Conservation (phyloP, 495 filamentous ascomycete genomes). For the Podospora sp. region DNA sequence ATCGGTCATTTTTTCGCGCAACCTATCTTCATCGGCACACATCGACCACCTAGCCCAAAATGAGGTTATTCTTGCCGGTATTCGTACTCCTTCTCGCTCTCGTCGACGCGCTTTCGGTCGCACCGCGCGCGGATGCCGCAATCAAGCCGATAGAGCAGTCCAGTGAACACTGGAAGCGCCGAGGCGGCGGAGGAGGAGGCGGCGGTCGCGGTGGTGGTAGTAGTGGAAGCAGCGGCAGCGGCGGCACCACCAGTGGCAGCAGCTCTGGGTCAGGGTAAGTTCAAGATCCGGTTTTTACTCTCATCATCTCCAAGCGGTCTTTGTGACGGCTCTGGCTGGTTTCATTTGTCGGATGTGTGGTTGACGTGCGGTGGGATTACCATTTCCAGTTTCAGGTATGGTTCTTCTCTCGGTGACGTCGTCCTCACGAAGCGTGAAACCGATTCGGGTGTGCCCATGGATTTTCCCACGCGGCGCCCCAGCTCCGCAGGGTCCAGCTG, state of each 20-base stretch:
- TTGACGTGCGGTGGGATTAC: not conserved
- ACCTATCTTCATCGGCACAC: not conserved
- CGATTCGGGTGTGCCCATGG: too few species aligned
- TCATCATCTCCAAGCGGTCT: constrained; percentile 21
- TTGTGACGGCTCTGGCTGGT: constrained; percentile 1
- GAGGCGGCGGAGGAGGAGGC: constrained; percentile 56
- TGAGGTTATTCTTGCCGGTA: constrained; percentile 2
- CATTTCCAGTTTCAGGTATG: not conserved
- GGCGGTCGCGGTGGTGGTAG: constrained; percentile 41
- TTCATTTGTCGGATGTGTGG: not conserved
- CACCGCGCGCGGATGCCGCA: constrained; percentile 29
- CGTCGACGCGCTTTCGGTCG: constrained; percentile 2
- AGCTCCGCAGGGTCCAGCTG: too few species aligned
- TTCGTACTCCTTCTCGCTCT: constrained; percentile 1
- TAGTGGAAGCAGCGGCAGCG: too few species aligned
- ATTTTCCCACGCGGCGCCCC: too few species aligned
- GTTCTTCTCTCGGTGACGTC: too few species aligned
- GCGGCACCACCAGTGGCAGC: constrained; percentile 16
- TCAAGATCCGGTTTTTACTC: not conserved
- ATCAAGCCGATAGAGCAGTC: constrained; percentile 14
- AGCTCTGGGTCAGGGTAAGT: constrained; percentile 1
- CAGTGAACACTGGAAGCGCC: constrained; percentile 58
- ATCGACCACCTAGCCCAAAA: not conserved
- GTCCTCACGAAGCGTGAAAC: too few species aligned
- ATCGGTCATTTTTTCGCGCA: not conserved